Conservation (phyloP, 2,329 filamentous ascomycete species). For the Fusarium sp. region DNA sequence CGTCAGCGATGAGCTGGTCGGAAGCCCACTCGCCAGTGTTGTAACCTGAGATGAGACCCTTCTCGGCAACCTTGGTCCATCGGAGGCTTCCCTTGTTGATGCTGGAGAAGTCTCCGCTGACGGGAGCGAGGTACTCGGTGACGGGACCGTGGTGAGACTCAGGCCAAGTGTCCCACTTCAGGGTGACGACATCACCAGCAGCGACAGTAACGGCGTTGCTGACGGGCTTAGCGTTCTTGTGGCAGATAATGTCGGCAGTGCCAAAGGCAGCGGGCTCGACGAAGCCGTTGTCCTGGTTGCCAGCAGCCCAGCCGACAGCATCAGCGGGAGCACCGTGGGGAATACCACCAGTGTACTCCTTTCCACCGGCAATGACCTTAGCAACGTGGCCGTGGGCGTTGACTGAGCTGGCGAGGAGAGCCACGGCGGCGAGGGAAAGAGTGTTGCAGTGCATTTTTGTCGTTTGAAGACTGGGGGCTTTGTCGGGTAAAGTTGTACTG, state of each 20-base stretch:
- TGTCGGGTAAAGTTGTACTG: slow-evolving; percentile 5
- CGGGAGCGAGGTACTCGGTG: slow-evolving; percentile 69
- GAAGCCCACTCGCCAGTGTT: slow-evolving; percentile 66
- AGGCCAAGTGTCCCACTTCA: slow-evolving; percentile 77
- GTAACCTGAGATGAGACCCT: slow-evolving; percentile 62
- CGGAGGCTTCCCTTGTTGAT: slow-evolving; percentile 64
- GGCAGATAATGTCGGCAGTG: slow-evolving; percentile 61
- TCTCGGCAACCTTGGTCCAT: slow-evolving; percentile 71
- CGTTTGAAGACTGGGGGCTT: neutral
- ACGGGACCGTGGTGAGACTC: slow-evolving; percentile 71
- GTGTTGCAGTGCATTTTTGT: slow-evolving; percentile 23
- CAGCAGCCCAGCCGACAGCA: slow-evolving; percentile 53
- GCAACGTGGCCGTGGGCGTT: slow-evolving; percentile 49
- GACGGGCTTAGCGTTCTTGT: slow-evolving; percentile 57
- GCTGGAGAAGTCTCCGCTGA: slow-evolving; percentile 62
- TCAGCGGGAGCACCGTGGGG: slow-evolving; percentile 46
- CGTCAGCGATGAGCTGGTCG: slow-evolving; percentile 62
- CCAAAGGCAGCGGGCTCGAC: slow-evolving; percentile 58
- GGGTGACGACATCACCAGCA: slow-evolving; percentile 69
- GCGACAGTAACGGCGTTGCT: slow-evolving; percentile 59
- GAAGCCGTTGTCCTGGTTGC: slow-evolving; percentile 58
- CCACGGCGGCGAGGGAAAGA: slow-evolving; percentile 31
- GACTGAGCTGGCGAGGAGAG: slow-evolving; percentile 45
- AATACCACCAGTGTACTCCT: slow-evolving; percentile 51
- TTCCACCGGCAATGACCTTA: slow-evolving; percentile 44